These are phyloP conservation scores for Corylus avellana DNA, from an alignment of 306 rosid species.

Conservation along the genomic window DNA sequence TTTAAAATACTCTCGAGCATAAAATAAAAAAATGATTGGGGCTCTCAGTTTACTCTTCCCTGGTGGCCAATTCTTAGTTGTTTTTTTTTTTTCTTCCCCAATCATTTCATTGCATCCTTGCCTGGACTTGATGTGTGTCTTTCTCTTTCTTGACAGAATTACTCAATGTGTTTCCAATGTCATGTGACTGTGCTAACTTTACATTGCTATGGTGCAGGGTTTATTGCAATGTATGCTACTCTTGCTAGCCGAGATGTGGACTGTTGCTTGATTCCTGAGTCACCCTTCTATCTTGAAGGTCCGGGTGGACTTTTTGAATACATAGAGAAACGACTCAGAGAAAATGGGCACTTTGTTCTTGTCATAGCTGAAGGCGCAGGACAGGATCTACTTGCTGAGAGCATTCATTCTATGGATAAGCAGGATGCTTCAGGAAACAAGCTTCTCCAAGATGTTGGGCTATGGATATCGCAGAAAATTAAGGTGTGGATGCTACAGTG, in stretches of 20 bases:
- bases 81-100: background rate
- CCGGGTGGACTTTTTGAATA: conserved; percentile 86
- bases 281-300: conserved; percentile 91
- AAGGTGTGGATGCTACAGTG: conserved; percentile 46
- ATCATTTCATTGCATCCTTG: background rate
- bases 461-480: conserved; percentile 81
- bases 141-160: background rate
- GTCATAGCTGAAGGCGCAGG: conserved; percentile 99
- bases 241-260: conserved; percentile 98
- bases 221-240: conserved; percentile 91
- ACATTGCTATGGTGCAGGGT: conserved; percentile 54
- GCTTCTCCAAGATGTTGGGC: conserved; percentile 89
- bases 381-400: conserved; percentile 78
- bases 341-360: conserved; percentile 91
- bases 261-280: conserved; percentile 97
- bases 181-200: conserved; percentile 13
- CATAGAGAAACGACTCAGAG: conserved; percentile 69
- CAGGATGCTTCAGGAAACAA: conserved; percentile 94
- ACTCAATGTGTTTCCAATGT: background rate
- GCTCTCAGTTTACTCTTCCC: background rate
- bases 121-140: background rate
- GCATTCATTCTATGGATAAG: conserved; percentile 35
- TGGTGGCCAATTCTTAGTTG: background rate
- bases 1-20: background rate
- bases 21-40: background rate